Base-by-base conservation (phyloP, 208 protist genomes). In the Phytomonas sp. region DNA sequence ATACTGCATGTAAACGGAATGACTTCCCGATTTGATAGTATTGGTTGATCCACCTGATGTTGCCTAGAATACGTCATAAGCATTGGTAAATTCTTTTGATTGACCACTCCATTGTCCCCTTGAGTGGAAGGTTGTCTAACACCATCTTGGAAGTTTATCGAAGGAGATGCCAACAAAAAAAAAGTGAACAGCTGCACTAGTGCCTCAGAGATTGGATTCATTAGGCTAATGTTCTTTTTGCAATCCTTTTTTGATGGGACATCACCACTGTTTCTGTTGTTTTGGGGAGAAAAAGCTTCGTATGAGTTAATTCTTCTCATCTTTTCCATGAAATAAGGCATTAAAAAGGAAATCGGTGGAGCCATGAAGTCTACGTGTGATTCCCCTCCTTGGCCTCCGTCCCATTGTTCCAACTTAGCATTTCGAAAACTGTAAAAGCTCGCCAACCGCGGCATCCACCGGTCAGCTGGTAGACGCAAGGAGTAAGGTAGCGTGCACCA, bases 401-500 rank as follows among this genome's bases (percentile, higher is more conserved):
- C 46, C 46, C 0, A 56, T 56, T 56, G 20, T 6, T 23, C 2
- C 11, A 56, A 56, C 46, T 56, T 56, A 56, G 20, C 46, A 8
- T 20, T 56, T 26, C 17, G 23, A 56, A 26, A 56, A 6, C 1
- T 66, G 46, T 78, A 79, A 53, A 70, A 69, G 7, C 32, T 51
- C 46, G 66, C 67, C 20, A 89, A 65, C 36, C 81, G 79, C 46
- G 79, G 75, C 59, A 92, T 62, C 79, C 79, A 86, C 15, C 61
- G 43, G 15, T 68, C 43, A 20, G 77, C 51, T 15, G 66, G 73
- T 36, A 75, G 17, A 20, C 37, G 64, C 32, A 26, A 37, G 26
- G 74, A 80, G 61, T 32, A 78, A 59, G 74, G 83, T 63, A 86
- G 76, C 56, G 76, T 79, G 74, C 59, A 84, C 32, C 83, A 62